Conservation (phyloP, 257 asterid species). For the Solanum piurae region DNA sequence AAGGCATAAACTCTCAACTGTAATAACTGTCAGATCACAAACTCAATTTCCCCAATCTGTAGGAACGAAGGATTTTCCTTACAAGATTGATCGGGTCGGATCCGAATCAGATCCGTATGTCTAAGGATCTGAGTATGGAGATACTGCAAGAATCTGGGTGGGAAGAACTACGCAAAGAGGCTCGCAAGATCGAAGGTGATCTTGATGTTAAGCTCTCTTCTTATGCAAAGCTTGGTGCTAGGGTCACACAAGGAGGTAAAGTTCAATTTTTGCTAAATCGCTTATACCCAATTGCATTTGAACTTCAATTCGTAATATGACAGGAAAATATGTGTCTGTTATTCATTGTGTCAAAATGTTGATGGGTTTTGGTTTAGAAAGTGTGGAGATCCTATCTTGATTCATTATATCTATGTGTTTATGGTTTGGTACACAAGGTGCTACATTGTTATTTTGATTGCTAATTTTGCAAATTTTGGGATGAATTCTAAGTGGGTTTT, state of each 20-base stretch:
- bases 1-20: not conserved
- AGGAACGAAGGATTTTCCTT: not conserved
- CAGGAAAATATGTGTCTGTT: not conserved
- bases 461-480: not conserved
- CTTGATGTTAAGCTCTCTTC: slow-evolving; percentile 97
- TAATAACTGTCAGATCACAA: not conserved
- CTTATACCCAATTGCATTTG: not conserved
- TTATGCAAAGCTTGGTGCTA: slow-evolving; percentile 88
- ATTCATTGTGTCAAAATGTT: not conserved
- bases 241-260: slow-evolving; percentile 73
- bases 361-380: not conserved
- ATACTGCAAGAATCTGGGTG: slow-evolving; percentile 85
- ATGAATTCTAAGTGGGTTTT: not conserved
- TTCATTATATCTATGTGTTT: not conserved
- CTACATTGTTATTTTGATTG: not conserved
- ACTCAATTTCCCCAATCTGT: not conserved
- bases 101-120: slow-evolving; percentile 16
- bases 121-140: slow-evolving; percentile 50
- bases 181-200: slow-evolving; percentile 94
- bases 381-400: not conserved
- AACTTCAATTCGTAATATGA: not conserved
- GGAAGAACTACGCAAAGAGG: slow-evolving; percentile 97
- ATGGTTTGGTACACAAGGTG: not conserved
- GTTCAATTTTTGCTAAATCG: not conserved
- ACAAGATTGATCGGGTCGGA: slow-evolving; percentile 14